A percentile compares a stretch with the other conserved stretches of the same genome.
Evolutionary conservation across 1,284 basidiomycete species (phyloP).

Genomic region (Jaminaea rosea): DNA sequence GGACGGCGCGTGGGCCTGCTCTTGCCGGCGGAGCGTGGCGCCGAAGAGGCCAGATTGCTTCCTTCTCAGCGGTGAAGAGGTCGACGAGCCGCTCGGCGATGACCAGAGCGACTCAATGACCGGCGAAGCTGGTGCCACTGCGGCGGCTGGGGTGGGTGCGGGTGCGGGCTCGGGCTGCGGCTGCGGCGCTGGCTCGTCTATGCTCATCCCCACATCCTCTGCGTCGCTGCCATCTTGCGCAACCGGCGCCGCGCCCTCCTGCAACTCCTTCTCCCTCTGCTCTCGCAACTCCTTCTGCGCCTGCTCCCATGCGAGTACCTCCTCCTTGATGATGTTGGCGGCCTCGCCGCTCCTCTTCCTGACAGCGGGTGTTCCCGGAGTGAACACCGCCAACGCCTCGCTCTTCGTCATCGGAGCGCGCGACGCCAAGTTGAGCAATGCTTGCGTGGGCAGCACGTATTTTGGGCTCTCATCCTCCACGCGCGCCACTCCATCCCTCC

Average conservation of each 20-base stretch:
- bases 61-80: no score
- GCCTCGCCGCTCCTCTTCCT: constrained; percentile 26
- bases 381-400: constrained; percentile 20
- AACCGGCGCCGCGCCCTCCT: not conserved
- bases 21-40: no score
- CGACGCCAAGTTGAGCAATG: constrained; percentile 29
- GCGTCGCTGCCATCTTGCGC: not conserved
- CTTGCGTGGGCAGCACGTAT: constrained; percentile 24
- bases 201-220: not conserved
- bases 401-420: constrained; percentile 24
- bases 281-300: not conserved
- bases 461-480: constrained; percentile 75
- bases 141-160: no score
- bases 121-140: no score
- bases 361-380: constrained; percentile 16
- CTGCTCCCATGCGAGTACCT: constrained; percentile 20
- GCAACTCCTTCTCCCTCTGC: not conserved
- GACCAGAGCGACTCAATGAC: no score
- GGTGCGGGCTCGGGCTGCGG: no score
- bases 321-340: constrained; percentile 18
- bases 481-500: constrained; percentile 73
- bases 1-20: no score
- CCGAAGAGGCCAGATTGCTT: no score
- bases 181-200: no score
- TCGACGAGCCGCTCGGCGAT: no score